A percentile compares a stretch with the other conserved stretches of the same genome.
Evolutionary conservation across 1,139 yeast genomes (phyloP).

Genomic region (Geotrichum australiense): DNA sequence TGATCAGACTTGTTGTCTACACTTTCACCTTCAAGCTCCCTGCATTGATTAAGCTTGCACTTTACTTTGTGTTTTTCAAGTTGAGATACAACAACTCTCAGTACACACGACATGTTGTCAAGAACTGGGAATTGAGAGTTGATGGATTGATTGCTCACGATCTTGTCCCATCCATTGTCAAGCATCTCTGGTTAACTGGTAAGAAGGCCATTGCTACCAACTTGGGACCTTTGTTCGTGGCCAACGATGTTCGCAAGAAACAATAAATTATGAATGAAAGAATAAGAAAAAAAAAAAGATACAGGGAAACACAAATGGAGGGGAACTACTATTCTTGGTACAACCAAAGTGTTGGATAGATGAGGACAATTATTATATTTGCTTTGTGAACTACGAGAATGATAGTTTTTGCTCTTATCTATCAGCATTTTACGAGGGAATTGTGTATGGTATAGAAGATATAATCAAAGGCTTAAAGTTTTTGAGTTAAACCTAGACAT

Average conservation of each 20-base stretch:
- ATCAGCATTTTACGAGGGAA: too few species aligned
- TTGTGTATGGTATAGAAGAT: too few species aligned
- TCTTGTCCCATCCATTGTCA: conserved; percentile 50
- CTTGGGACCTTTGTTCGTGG: conserved; percentile 24
- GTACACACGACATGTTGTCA: conserved; percentile 64
- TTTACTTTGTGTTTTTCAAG: conserved; percentile 64
- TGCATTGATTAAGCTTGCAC: conserved; percentile 53
- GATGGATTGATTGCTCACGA: conserved; percentile 60
- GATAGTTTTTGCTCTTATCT: too few species aligned
- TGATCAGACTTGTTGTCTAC: conserved; percentile 39
- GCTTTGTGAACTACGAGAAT: too few species aligned
- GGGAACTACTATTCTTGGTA: too few species aligned
- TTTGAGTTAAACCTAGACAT: too few species aligned
- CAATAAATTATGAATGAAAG: conserved; percentile 4
- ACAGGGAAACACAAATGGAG: background rate
- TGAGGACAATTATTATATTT: too few species aligned
- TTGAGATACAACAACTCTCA: conserved; percentile 71
- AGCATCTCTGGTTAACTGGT: conserved; percentile 52
- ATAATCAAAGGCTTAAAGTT: too few species aligned
- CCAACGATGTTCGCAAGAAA: conserved; percentile 13
- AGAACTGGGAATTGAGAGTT: conserved; percentile 61
- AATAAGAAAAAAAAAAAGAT: background rate
- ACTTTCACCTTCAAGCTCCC: conserved; percentile 58
- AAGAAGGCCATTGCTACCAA: conserved; percentile 43
- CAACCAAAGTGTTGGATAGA: too few species aligned